These are phyloP conservation scores for Scheffersomyces lignicola DNA, from an alignment of 1,139 yeast genomes.

Conservation along the genomic window DNA sequence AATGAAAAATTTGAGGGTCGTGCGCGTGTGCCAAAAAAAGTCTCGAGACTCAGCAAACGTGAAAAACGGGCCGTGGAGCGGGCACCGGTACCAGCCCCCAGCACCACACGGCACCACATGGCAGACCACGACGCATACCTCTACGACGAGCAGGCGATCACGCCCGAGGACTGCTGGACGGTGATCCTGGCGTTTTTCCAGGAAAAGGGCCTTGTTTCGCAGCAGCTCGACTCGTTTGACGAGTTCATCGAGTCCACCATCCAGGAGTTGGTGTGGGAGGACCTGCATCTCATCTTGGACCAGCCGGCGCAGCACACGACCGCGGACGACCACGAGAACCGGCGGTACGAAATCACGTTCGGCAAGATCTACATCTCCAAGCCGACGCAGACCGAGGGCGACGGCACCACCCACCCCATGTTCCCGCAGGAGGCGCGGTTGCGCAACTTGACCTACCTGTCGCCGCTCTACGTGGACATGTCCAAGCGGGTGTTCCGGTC, in stretches of 20 bases:
- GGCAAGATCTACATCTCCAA: constrained; percentile 96
- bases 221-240: constrained; percentile 96
- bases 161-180: constrained; percentile 99
- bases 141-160: constrained; percentile 71
- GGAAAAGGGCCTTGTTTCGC: constrained; percentile 95
- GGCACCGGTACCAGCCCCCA: neutral
- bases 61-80: neutral
- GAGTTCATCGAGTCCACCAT: constrained; percentile 96
- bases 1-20: too few species aligned
- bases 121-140: constrained; percentile 63
- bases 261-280: constrained; percentile 96
- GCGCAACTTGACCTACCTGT: constrained; percentile 92
- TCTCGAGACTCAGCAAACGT: neutral
- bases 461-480: constrained; percentile 96
- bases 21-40: constrained; percentile 5
- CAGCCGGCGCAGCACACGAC: constrained; percentile 98
- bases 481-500: constrained; percentile 85
- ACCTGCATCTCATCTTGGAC: constrained; percentile 87
- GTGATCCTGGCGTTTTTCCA: constrained; percentile 95
- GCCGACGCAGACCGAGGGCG: constrained; percentile 99
- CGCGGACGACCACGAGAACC: constrained; percentile 83
- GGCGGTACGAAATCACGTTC: constrained; percentile 91
- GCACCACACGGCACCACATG: constrained; percentile 7
- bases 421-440: constrained; percentile 98
- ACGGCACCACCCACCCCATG: constrained; percentile 98